Evolutionary conservation across 192 early-diverging fungal genomes (phyloP).

Genomic region (Chytriomyces sp.): DNA sequence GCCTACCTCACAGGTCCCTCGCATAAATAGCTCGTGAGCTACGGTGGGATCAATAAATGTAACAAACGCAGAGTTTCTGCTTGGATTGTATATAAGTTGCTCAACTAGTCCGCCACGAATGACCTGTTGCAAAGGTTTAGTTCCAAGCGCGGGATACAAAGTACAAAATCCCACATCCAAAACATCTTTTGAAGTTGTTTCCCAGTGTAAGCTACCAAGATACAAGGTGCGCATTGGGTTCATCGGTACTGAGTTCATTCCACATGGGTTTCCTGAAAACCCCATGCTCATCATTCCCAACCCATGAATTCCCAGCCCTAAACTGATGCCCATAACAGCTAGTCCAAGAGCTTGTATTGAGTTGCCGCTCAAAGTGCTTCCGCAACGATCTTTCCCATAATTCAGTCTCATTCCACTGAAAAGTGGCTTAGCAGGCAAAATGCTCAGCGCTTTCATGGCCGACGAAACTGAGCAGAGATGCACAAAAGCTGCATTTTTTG

Average conservation of each 20-base stretch:
- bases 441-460: slow-evolving; percentile 75
- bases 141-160: not conserved
- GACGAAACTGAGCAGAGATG: slow-evolving; percentile 73
- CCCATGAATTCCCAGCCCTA: not conserved
- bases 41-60: slow-evolving; percentile 77
- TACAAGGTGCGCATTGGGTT: slow-evolving; percentile 67
- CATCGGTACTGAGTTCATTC: slow-evolving; percentile 7
- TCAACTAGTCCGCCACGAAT: slow-evolving; percentile 85
- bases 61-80: slow-evolving; percentile 82
- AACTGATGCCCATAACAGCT: slow-evolving; percentile 11
- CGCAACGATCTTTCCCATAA: slow-evolving; percentile 87
- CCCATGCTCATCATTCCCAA: slow-evolving; percentile 8
- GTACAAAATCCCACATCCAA: slow-evolving; percentile 63
- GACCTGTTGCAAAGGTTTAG: slow-evolving; percentile 37
- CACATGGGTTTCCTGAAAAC: too few relatives aligned
- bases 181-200: slow-evolving; percentile 77
- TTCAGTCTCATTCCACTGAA: slow-evolving; percentile 66
- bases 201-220: slow-evolving; percentile 76
- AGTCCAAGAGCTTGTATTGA: too few relatives aligned
- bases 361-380: slow-evolving; percentile 29
- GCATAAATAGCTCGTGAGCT: slow-evolving; percentile 66
- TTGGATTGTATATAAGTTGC: slow-evolving; percentile 70
- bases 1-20: slow-evolving; percentile 59
- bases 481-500: slow-evolving; percentile 84
- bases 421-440: slow-evolving; percentile 55